phyloP scores from a whole-genome alignment of 495 filamentous ascomycete genomes.

The Pyrenula massariospora region DNA sequence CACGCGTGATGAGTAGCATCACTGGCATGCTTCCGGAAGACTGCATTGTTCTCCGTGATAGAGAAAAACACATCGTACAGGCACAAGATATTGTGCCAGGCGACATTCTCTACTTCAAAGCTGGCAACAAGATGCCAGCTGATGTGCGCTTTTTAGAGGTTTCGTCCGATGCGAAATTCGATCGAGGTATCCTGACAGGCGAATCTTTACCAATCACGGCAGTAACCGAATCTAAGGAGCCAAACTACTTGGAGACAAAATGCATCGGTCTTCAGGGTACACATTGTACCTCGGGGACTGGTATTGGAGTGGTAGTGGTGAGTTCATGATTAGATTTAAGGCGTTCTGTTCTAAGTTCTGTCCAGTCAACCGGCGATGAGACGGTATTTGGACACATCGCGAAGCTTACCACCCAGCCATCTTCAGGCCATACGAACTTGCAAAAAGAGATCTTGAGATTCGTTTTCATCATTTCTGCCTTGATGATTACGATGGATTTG shows the following conservation, averaged over 20 bases:
- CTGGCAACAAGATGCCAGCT: constrained; percentile 57
- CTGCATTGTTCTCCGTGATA: constrained; percentile 50
- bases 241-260: constrained; percentile 63
- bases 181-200: constrained; percentile 60
- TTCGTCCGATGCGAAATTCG: constrained; percentile 57
- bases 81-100: constrained; percentile 54
- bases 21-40: constrained; percentile 57
- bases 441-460: constrained; percentile 59
- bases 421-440: constrained; percentile 49
- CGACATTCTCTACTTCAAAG: constrained; percentile 49
- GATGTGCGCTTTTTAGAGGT: constrained; percentile 55
- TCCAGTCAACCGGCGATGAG: constrained; percentile 22
- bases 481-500: constrained; percentile 43
- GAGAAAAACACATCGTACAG: constrained; percentile 29
- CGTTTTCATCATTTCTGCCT: constrained; percentile 45
- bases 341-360: not conserved
- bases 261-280: constrained; percentile 67
- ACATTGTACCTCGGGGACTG: constrained; percentile 53
- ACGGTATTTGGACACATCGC: constrained; percentile 62
- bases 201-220: constrained; percentile 53
- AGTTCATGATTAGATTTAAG: constrained; percentile 11
- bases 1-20: constrained; percentile 54
- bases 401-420: constrained; percentile 49
- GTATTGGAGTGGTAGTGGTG: constrained; percentile 50
- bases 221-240: constrained; percentile 46